Evolutionary conservation across 371 early-diverging fungal species (phyloP), one percentile per base, ranked within the genome.

Genomic region (Circinella umbellata): DNA sequence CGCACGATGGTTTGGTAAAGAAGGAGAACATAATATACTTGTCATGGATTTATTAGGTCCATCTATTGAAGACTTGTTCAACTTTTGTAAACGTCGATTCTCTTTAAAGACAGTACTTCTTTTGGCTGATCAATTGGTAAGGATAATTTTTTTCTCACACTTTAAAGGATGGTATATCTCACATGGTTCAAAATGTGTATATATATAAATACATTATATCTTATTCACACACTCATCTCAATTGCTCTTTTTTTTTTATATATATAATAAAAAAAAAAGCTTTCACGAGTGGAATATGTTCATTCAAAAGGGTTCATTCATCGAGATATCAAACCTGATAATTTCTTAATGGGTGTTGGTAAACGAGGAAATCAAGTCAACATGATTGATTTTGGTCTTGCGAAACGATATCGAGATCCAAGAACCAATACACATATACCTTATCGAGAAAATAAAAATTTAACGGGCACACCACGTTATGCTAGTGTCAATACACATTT

Each of bases 401-500:
- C 99, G 63, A 99, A 99, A 82, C 92, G 93, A 77, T 99, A 94
- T 80, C 88, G 97, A 51, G 96, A 98, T 76, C 96, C 97, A 37
- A 92, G 92, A 75, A 97, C 97, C 64, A 93, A 95, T 78, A 85
- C 93, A 72, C 99, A 99, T 86, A 98, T 99, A 74, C 95, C 98
- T 49, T 97, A 96, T 83, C 91, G 94, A 79, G 96, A 96, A 77
- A 95, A 97, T 81, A 99, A 99, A 87, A 96, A 98, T 78, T 85
- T 99, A 72, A 99, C 99, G 14, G 99, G 99, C 55, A 99, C 99
- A 27, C 99, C 99, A 37, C 91, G 99, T 73, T 99, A 99, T 83
- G 99, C 99, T 36, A 96, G 96, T 79, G 93, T 99, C 73, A 98
- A 99, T 80, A 99, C 99, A 42, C 99, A 99, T 79, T 78, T 96